Percentiles rank a stretch among this genome's conserved stretches.
Evolutionary conservation across 805 yeast genomes (phyloP).

Genomic region (Candida montana): DNA sequence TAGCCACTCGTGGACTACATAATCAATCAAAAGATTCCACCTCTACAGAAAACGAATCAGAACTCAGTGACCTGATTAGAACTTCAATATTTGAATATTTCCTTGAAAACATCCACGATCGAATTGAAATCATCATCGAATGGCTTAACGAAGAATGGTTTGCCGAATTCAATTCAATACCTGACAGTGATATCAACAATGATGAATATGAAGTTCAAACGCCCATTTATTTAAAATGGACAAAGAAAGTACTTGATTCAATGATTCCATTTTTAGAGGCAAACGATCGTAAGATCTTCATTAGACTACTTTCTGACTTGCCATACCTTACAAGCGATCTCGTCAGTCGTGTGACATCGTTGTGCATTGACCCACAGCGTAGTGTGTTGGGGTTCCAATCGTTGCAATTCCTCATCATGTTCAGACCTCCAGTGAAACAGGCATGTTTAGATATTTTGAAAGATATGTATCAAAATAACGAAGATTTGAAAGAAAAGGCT

Average conservation of each 20-base stretch:
- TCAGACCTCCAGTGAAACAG: conserved; percentile 75
- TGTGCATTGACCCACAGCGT: conserved; percentile 84
- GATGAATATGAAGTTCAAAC: conserved; percentile 26
- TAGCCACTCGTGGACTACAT: conserved; percentile 76
- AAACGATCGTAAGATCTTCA: conserved; percentile 71
- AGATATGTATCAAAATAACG: conserved; percentile 43
- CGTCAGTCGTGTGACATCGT: conserved; percentile 59
- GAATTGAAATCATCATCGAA: conserved; percentile 72
- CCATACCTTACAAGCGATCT: conserved; percentile 66
- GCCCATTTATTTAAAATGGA: conserved; percentile 62
- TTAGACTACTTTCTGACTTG: conserved; percentile 79
- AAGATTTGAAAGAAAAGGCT: conserved; percentile 45
- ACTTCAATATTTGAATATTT: conserved; percentile 68
- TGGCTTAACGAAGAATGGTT: conserved; percentile 98
- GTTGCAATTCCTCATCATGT: conserved; percentile 77
- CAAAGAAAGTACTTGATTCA: conserved; percentile 65
- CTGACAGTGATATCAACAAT: conserved; percentile 17
- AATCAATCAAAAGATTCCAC: too few relatives aligned
- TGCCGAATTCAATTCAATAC: conserved; percentile 37
- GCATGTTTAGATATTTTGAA: conserved; percentile 45
- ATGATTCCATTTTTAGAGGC: conserved; percentile 81
- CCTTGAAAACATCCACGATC: conserved; percentile 61
- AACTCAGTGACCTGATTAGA: conserved; percentile 57
- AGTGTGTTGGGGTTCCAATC: conserved; percentile 76
- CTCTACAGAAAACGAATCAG: conserved; percentile 25